These are phyloP conservation scores for Nidularia sp. DNA, from an alignment of 768 basidiomycete species.

Conservation along the genomic window DNA sequence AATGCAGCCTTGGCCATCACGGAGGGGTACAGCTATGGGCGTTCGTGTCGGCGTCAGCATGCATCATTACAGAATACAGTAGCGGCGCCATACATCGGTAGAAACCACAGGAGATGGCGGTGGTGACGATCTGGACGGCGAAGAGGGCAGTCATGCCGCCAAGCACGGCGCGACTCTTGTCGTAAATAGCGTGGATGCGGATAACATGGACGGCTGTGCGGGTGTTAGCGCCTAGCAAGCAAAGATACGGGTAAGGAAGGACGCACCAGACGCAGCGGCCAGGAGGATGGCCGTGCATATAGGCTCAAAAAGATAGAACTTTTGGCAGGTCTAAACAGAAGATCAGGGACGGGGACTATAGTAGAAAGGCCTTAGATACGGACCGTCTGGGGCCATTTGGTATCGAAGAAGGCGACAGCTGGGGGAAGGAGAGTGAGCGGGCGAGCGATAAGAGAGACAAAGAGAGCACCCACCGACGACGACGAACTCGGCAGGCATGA, in stretches of 20 bases:
- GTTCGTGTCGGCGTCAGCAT: constrained; percentile 1
- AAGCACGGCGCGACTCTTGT: constrained; percentile 55
- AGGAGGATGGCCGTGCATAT: constrained; percentile 81
- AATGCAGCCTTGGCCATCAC: constrained; percentile 79
- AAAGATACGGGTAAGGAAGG: neutral
- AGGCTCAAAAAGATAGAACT: constrained; percentile 83
- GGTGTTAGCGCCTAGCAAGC: constrained; percentile 1
- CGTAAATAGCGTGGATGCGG: constrained; percentile 76
- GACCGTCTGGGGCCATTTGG: constrained; percentile 56
- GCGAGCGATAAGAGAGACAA: neutral
- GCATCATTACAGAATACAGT: neutral
- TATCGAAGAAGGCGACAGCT: constrained; percentile 86
- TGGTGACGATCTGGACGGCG: constrained; percentile 65
- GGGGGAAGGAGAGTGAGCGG: constrained; percentile 2
- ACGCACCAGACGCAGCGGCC: constrained; percentile 59
- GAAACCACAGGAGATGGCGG: constrained; percentile 75
- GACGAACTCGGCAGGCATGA: constrained; percentile 79
- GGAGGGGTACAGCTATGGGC: constrained; percentile 59
- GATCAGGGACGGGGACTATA: constrained; percentile 1
- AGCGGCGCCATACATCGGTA: constrained; percentile 53
- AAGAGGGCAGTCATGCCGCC: constrained; percentile 53
- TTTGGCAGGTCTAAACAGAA: constrained; percentile 46
- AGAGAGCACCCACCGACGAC: constrained; percentile 52
- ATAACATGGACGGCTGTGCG: constrained; percentile 63
- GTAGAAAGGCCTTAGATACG: constrained; percentile 11